Percentiles rank a stretch among this genome's conserved stretches.
Conservation (phyloP, 306 rosid species). For the Pueraria montana region DNA sequence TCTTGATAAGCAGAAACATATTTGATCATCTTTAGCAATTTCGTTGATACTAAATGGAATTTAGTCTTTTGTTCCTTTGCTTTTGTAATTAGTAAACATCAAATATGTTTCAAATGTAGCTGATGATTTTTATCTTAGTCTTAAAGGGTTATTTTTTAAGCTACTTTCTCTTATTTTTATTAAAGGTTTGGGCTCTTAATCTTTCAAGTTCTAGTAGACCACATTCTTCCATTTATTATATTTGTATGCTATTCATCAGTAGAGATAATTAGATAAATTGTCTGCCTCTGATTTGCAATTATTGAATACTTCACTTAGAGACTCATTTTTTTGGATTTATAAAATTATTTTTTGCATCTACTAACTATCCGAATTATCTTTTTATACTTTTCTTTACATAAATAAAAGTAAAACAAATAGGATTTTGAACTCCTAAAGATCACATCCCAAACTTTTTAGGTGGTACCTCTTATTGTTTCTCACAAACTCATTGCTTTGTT, state of each 20-base stretch:
- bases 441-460: background rate
- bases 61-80: constrained; percentile 14
- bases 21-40: constrained; percentile 24
- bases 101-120: background rate
- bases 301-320: background rate
- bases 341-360: background rate
- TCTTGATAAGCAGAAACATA: background rate
- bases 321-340: background rate
- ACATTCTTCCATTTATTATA: constrained; percentile 28
- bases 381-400: background rate
- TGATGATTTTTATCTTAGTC: background rate
- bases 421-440: background rate
- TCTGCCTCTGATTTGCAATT: constrained; percentile 11
- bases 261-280: constrained; percentile 16
- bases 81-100: background rate
- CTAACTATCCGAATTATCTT: constrained; percentile 11
- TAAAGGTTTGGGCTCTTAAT: constrained; percentile 15
- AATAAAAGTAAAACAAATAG: constrained; percentile 16
- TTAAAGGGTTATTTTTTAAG: background rate
- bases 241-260: background rate
- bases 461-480: constrained; percentile 12
- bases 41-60: constrained; percentile 15
- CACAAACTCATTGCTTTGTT: background rate
- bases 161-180: background rate
- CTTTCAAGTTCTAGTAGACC: constrained; percentile 14